These are phyloP conservation scores for Leucoagaricus sp. DNA, from an alignment of 1,284 basidiomycete genomes.

Conservation along the genomic window DNA sequence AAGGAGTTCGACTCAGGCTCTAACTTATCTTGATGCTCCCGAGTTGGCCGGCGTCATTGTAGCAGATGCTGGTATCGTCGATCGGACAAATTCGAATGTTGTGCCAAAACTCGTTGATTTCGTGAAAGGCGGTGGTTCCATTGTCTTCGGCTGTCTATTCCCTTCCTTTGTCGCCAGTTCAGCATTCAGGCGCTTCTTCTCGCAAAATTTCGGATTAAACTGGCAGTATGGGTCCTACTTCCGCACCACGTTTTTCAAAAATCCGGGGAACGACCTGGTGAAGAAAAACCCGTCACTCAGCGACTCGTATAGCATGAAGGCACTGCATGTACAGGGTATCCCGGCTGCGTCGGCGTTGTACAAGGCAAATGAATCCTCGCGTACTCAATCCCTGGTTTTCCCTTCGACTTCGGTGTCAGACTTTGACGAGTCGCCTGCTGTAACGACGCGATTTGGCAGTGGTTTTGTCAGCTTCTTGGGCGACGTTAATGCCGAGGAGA, in stretches of 20 bases:
- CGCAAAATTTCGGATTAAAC: constrained; percentile 29
- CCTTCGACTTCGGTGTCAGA: constrained; percentile 21
- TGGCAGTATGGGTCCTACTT: constrained; percentile 38
- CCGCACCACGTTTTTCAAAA: constrained; percentile 31
- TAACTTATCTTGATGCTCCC: constrained; percentile 22
- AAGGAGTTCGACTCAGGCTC: constrained; percentile 15
- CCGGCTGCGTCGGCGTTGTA: constrained; percentile 30
- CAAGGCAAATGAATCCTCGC: constrained; percentile 23
- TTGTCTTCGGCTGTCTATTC: constrained; percentile 36
- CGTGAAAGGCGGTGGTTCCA: constrained; percentile 34
- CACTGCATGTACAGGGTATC: constrained; percentile 31
- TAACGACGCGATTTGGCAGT: constrained; percentile 28
- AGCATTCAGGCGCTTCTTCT: constrained; percentile 30
- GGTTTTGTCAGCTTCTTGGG: constrained; percentile 36
- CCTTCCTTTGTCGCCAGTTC: constrained; percentile 24
- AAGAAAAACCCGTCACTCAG: constrained; percentile 26
- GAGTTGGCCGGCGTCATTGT: constrained; percentile 29
- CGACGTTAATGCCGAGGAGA: constrained; percentile 33
- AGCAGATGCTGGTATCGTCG: constrained; percentile 32
- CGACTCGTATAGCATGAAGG: constrained; percentile 36
- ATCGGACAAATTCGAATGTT: constrained; percentile 21
- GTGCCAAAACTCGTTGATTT: constrained; percentile 32
- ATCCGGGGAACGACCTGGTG: constrained; percentile 26
- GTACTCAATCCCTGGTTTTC: constrained; percentile 27
- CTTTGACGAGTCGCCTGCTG: constrained; percentile 30